Conservation (phyloP, 371 early-diverging fungal genomes). For the Paraphysoderma sedebokerense region DNA sequence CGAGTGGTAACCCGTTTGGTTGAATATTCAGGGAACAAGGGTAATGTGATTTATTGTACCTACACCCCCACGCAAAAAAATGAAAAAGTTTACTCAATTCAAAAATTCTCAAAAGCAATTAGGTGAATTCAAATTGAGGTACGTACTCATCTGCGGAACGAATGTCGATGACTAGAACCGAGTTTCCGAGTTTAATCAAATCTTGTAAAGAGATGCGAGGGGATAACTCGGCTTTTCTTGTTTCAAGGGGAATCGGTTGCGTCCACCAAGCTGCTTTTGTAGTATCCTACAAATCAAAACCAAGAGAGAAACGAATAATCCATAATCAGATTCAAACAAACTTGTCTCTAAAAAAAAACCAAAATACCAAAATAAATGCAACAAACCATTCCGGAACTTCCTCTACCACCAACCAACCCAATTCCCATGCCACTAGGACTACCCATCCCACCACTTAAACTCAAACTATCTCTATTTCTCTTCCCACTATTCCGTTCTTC, state of each 20-base stretch:
- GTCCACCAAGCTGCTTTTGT: constrained; percentile 28
- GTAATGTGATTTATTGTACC: no score
- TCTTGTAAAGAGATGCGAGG: constrained; percentile 37
- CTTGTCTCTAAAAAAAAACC: neutral
- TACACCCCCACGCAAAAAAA: no score
- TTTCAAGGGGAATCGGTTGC: constrained; percentile 28
- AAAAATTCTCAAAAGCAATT: no score
- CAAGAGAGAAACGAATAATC: neutral
- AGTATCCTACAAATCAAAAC: neutral
- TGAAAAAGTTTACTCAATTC: no score
- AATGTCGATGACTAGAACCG: constrained; percentile 37
- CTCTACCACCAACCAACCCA: neutral
- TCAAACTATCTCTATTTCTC: neutral
- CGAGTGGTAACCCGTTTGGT: no score
- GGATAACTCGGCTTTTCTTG: constrained; percentile 32
- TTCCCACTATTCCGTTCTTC: neutral
- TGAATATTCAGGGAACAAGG: no score
- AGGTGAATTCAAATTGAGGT: no score
- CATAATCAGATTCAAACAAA: neutral
- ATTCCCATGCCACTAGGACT: neutral
- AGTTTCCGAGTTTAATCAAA: constrained; percentile 22
- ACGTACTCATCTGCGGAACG: constrained; percentile 37
- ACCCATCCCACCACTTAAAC: no score
- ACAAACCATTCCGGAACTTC: neutral
- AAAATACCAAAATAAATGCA: neutral